Evolutionary conservation across 306 rosid genomes (phyloP), one percentile per base, ranked within the genome.

Genomic region (Lathyrus tuberosus): DNA sequence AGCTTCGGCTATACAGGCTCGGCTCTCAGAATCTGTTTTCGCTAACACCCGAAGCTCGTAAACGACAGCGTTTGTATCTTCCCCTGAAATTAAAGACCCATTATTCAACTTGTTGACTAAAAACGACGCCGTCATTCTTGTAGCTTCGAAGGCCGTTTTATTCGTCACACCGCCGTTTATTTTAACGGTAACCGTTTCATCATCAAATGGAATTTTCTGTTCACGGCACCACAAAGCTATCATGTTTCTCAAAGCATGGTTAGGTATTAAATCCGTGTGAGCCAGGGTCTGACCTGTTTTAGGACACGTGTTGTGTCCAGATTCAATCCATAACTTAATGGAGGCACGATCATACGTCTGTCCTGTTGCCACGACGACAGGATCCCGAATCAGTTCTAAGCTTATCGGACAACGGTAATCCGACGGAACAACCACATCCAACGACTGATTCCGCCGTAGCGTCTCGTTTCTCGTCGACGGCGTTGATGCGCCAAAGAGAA

Each of bases 301-400:
- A 0, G 99, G 99, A 83, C 99, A 95, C 87, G 97, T 91, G 88
- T 68, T 82, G 49, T 91, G 96, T 0, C 97, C 97, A 0, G 99
- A 78, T 15, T 89, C 97, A 47, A 91, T 80, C 99, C 99, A 95
- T 0, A 81, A 62, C 5, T 76, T 82, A 67, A 95, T 95, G 0
- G 92, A 86, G 1, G 67, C 87, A 0, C 92, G 86, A 80, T 95
- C 97, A 75, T 91, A 95, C 70, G 97, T 95, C 84, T 95, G 99
- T 13, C 99, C 99, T 0, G 99, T 95, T 2, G 99, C 92, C 86
- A 87, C 96, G 47, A 89, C 89, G 0, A 95, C 99, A 0, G 99
- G 99, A 18, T 91, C 96, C 12, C 79, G 79, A 91, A 95, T 95
- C 2, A 95, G 73, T 14, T 95, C 99, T 0, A 95, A 76, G 6